These are phyloP conservation scores for Rhizodiscina lignyota DNA, from an alignment of 495 filamentous ascomycete species.

Conservation along the genomic window DNA sequence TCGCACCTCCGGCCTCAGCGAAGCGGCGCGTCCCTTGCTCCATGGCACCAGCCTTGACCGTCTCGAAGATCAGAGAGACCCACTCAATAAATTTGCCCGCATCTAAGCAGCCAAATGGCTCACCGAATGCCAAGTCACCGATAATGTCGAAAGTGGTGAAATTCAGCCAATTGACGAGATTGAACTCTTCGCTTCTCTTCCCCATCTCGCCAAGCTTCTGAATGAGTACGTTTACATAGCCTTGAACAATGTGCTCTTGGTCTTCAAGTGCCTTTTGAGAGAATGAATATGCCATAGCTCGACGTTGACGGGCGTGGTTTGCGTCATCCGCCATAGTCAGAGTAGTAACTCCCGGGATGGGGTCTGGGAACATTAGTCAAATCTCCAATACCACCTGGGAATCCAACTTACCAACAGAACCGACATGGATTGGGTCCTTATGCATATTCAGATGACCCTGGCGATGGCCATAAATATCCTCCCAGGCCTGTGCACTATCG, in stretches of 20 bases:
- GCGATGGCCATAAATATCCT: conserved; percentile 19
- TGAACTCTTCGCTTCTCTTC: conserved; percentile 10
- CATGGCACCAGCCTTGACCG: conserved; percentile 13
- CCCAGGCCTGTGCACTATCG: conserved; percentile 14
- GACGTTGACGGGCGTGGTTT: conserved; percentile 15
- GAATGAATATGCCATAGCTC: conserved; percentile 17
- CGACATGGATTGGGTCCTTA: conserved; percentile 19
- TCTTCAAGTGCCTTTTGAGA: conserved; percentile 16
- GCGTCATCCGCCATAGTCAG: conserved; percentile 17
- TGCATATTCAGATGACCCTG: conserved; percentile 14
- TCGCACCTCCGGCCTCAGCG: conserved; percentile 11
- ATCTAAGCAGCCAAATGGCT: conserved; percentile 20
- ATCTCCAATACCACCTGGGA: too few relatives aligned
- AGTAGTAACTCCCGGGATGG: conserved; percentile 18
- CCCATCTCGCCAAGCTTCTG: conserved; percentile 11
- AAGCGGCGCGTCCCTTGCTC: conserved; percentile 16
- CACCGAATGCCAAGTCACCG: too few relatives aligned
- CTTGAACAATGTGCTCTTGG: conserved; percentile 18
- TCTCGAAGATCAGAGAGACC: conserved; percentile 17
- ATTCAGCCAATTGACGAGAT: conserved; percentile 19
- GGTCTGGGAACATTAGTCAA: too few relatives aligned
- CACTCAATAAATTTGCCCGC: conserved; percentile 12
- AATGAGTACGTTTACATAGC: conserved; percentile 17
- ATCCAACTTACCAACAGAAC: too few relatives aligned
- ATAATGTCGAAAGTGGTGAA: too few relatives aligned